Evolutionary conservation across 305 asterid species (phyloP).

Genomic region (Fraxinus baroniana): DNA sequence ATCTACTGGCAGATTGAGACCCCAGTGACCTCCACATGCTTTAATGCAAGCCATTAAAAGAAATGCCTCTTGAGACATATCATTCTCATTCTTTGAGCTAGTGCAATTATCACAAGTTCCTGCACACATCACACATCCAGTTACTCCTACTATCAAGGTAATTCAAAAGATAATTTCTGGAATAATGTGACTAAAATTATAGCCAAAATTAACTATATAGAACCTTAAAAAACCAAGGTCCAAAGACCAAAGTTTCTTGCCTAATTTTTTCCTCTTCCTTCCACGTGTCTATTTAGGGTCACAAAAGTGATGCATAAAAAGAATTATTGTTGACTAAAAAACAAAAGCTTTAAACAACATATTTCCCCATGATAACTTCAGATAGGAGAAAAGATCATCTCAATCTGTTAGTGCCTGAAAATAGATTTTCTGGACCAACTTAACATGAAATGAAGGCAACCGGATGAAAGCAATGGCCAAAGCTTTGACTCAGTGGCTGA

Average conservation of each 20-base stretch:
- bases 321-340: neutral
- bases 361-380: slow-evolving; percentile 4
- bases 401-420: neutral
- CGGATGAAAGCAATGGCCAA: neutral
- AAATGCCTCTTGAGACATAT: slow-evolving; percentile 88
- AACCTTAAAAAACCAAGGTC: neutral
- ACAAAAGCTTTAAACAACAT: slow-evolving; percentile 4
- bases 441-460: neutral
- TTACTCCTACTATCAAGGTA: slow-evolving; percentile 12
- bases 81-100: slow-evolving; percentile 59
- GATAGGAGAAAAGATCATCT: slow-evolving; percentile 4
- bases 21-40: slow-evolving; percentile 83
- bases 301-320: slow-evolving; percentile 4
- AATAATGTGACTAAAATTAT: slow-evolving; percentile 10
- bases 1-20: slow-evolving; percentile 86
- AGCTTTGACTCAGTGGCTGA: neutral
- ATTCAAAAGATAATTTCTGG: slow-evolving; percentile 13
- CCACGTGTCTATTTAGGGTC: slow-evolving; percentile 5
- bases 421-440: neutral
- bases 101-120: slow-evolving; percentile 97
- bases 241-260: neutral
- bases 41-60: slow-evolving; percentile 85
- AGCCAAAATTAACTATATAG: neutral
- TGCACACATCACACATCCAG: slow-evolving; percentile 37
- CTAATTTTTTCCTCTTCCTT: slow-evolving; percentile 3